Conservation (phyloP, 306 rosid genomes). For the Pyrus pyrifolia region DNA sequence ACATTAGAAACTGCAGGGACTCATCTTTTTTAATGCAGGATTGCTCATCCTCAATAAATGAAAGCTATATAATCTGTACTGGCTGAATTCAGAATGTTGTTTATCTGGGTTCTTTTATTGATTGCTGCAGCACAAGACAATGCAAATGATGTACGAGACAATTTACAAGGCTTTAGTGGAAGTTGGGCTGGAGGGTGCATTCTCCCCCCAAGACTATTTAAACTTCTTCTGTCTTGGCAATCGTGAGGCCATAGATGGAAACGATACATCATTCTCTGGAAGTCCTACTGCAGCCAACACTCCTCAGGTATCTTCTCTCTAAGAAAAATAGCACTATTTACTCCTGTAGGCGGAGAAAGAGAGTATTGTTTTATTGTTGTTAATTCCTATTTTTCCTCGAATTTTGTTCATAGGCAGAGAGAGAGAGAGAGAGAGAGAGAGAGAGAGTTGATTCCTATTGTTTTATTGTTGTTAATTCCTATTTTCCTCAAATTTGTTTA, state of each 20-base stretch:
- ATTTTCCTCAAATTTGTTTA: background rate
- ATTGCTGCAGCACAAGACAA: slow-evolving; percentile 73
- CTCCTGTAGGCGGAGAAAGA: background rate
- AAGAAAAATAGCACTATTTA: background rate
- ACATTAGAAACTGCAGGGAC: background rate
- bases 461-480: background rate
- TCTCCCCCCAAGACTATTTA: slow-evolving; percentile 85
- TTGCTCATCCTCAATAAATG: background rate
- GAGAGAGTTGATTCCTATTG: background rate
- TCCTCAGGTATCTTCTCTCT: slow-evolving; percentile 55
- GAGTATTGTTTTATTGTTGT: background rate
- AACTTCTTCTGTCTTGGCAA: slow-evolving; percentile 97
- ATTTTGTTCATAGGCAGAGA: no score
- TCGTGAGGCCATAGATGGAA: slow-evolving; percentile 58
- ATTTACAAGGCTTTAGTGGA: slow-evolving; percentile 80
- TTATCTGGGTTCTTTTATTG: background rate
- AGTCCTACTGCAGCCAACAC: slow-evolving; percentile 56
- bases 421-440: background rate
- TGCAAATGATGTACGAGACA: slow-evolving; percentile 98
- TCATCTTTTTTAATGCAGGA: background rate
- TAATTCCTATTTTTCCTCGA: background rate
- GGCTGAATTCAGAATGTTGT: slow-evolving; percentile 9
- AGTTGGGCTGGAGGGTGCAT: slow-evolving; percentile 72
- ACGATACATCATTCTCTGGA: slow-evolving; percentile 33
- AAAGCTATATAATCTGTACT: background rate